Evolutionary conservation across 2,329 filamentous ascomycete genomes (phyloP), one percentile per base, ranked within the genome.

Genomic region (Penicillium glabrum): DNA sequence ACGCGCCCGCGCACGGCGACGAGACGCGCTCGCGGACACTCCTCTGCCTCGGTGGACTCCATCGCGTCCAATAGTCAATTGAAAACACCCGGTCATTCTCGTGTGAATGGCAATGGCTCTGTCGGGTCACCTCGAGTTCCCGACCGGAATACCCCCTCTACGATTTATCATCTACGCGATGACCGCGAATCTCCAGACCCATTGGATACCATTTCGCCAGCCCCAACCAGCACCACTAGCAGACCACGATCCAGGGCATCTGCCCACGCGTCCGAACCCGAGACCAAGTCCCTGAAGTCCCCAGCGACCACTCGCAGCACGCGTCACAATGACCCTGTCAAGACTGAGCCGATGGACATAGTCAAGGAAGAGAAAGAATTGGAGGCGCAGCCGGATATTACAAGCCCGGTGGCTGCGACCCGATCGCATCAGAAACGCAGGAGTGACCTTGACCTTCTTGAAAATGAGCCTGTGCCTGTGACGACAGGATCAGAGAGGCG

Each of bases 401-500:
- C 13, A 24, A 52, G 35, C 19, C 41, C 51, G 23, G 41, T 16
- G 6, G 35, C 39, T 33, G 45, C 44, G 39, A 52, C 47, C n/a
- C 27, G 52, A 27, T 56, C 52, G 35, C 45, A 57, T 16, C 55
- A 26, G 27, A 57, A 44, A 23, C 41, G 24, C 35, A 57, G 62
- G 35, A 55, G 41, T 27, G 57, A 57, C 11, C 29, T 19, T 33
- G 39, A n/a, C 29, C 50, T 49, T 16, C 37, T 19, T 16, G 58
- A 59, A n/a, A 57, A 60, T 46, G 41, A 29, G 8, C 41, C 39
- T 14, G 49, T 39, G 7, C 26, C 50, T 8, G 26, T 23, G n/a
- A 46, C 46, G 13, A 49, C 48, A 26, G 51, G 50, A 19, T 52
- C 54, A 37, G 87, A 90, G 64, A 89, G 85, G 72, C 79, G 93